Evolutionary conservation across 2,329 filamentous ascomycete species (phyloP), one percentile per base, ranked within the genome.

Genomic region (Venturiaceae sp.): DNA sequence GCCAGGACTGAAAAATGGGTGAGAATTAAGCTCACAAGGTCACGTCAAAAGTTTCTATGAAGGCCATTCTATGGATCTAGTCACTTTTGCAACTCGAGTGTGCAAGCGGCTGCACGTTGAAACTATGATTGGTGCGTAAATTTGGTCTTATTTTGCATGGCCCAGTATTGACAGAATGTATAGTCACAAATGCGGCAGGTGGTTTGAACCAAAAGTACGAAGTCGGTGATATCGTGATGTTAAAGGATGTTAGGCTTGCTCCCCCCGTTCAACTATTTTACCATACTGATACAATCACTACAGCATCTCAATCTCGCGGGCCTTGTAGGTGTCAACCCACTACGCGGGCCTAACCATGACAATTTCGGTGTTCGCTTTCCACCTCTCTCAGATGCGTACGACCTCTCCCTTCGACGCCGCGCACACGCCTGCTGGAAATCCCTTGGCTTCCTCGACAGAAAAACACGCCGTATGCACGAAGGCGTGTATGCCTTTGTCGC

Each of bases 171-270:
- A 26, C 57, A 30, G 11, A 7, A 16, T 44, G 59, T 61, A 58
- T 64, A 82, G 81, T 86, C 63, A 87, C 84, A 46, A 87, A 87
- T 67, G 84, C 84, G 46, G 83, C 83, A 41, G 84, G 84, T 59
- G 83, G 83, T 13, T 69, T 87, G 36, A 86, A 87, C 68, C 75
- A 79, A n/a, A 75, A 78, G 37, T 87, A 85, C 70, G 72, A 71
- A 26, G 82, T 86, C 32, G 84, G 84, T 53, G 84, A 87, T 67
- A 81, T 87, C 59, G 80, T 86, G 46, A 71, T 85, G 53, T 66
- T 87, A 58, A 85, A 86, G 65, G 84, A 87, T 71, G 81, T 82
- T 73, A 62, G 75, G n/a, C 41, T 54, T 26, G 55, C 23, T 39
- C 13, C 33, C 14, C 30, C 7, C 47, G 16, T 16, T 23, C 57